Base-by-base conservation (phyloP, 2,329 filamentous ascomycete genomes). In the Torrubiellomyces zombiae region DNA sequence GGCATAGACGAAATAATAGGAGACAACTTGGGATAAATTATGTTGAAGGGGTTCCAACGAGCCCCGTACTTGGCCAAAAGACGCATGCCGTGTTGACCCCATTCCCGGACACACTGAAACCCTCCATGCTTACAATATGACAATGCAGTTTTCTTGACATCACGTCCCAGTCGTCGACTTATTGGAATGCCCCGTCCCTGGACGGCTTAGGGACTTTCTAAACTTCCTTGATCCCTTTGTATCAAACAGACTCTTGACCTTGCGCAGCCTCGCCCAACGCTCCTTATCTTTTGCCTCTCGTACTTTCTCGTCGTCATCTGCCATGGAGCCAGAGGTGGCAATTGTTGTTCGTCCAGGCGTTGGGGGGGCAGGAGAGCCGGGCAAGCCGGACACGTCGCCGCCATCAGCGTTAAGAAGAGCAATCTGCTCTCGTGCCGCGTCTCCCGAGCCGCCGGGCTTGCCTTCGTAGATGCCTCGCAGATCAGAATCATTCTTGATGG, bases 231-330 rank as follows among this genome's bases (percentile, higher is more conserved):
- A 54, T 2, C 59, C 61, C 45, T 77, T 80, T 5, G 67, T 60
- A 32, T 76, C 71, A 39, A 82, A 71, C 23, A 78, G 49, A 40
- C 73, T 78, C 57, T 77, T 77, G 29, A 82, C 73, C 29, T 67
- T 64, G 38, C 72, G 63, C 33, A 82, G 50, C 36, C 72, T 63
- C n/a, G 72, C 66, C 75, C 75, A 80, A 34, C 75, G 60, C 47
- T 77, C 72, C 45, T 76, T 76, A 32, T 81, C 75, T 42, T 75
- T 75, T 21, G 53, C 59, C 23, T 60, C 56, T 14, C 59, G 52
- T 1, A 46, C 47, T 19, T 51, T 54, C 22, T 61, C 56, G 12
- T 64, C 55, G 7, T 59, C 39, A 14, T 45, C 43, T 5, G 20
- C 28, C 7, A 37, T 23, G 4, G 34, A 35, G 16, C 16, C 20